phyloP scores from a whole-genome alignment of 169 alveolate genomes.

The Plasmodium coatneyi region DNA sequence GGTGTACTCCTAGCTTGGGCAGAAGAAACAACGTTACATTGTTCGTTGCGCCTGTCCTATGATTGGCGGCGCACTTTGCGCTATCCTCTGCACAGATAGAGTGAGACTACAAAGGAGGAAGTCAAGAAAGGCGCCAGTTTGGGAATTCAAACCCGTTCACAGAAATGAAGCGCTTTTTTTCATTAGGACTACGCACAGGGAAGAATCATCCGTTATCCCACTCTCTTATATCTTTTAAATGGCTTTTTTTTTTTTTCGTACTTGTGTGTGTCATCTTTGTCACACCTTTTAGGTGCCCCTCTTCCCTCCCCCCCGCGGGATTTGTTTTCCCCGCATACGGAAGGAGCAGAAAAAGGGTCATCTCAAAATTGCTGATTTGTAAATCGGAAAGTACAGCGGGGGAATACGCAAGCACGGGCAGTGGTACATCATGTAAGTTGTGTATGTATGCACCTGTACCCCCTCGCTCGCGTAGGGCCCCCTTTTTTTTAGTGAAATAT shows the following conservation, averaged over 20 bases:
- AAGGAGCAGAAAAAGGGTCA: not conserved
- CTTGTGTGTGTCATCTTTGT: not conserved
- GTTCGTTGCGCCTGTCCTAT: not conserved
- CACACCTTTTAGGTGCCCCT: not conserved
- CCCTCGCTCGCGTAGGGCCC: not conserved
- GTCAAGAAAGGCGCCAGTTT: too few species aligned
- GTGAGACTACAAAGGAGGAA: too few species aligned
- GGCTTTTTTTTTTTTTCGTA: not conserved
- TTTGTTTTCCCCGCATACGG: not conserved
- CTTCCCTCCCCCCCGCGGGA: not conserved
- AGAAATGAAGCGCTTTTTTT: not conserved
- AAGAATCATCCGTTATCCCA: not conserved
- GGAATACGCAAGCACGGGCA: not conserved
- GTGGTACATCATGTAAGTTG: not conserved
- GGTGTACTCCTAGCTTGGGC: constrained; percentile 9
- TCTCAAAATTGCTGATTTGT: not conserved
- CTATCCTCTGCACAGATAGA: too few species aligned
- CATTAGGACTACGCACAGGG: not conserved
- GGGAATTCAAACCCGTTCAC: not conserved
- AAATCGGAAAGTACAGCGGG: not conserved
- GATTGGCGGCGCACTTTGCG: too few species aligned
- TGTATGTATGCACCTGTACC: not conserved
- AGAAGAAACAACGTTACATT: not conserved
- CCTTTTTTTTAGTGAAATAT: not conserved
- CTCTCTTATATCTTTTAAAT: not conserved